Conservation (phyloP, 495 filamentous ascomycete species). For the Podospora fimiseda region DNA sequence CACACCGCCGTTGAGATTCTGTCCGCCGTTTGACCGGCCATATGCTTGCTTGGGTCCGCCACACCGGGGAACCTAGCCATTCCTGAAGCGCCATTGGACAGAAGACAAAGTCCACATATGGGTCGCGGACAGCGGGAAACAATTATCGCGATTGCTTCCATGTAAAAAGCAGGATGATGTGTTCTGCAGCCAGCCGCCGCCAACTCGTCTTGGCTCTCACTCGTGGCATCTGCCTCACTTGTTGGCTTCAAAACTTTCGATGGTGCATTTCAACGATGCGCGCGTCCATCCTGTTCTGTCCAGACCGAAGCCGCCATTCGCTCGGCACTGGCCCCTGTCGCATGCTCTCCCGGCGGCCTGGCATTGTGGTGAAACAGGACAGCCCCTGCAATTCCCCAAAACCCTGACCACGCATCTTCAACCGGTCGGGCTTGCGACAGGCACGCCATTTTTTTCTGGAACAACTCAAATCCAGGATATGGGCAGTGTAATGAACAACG, state of each 20-base stretch:
- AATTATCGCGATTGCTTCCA: too few relatives aligned
- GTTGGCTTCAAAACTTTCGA: conserved; percentile 3
- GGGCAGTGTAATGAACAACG: conserved; percentile 8
- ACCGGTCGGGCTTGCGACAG: conserved; percentile 27
- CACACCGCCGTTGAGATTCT: conserved; percentile 25
- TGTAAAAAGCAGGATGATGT: too few relatives aligned
- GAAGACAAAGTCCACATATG: too few relatives aligned
- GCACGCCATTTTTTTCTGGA: conserved; percentile 30
- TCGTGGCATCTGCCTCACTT: too few relatives aligned
- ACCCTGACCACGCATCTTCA: conserved; percentile 21
- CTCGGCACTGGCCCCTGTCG: conserved; percentile 28
- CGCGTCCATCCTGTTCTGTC: conserved; percentile 4
- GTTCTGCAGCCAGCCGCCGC: conserved; percentile 24
- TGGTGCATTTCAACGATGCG: conserved; percentile 11
- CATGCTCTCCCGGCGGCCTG: conserved; percentile 30
- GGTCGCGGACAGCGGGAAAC: too few relatives aligned
- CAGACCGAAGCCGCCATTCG: conserved; percentile 22
- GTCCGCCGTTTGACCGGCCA: conserved; percentile 9
- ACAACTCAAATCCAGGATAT: conserved; percentile 26
- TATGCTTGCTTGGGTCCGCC: conserved; percentile 7
- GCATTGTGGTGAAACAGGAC: conserved; percentile 36
- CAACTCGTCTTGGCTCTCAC: conserved; percentile 16
- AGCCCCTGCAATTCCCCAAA: conserved; percentile 30
- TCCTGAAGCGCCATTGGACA: conserved; percentile 4
- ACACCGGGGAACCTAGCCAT: conserved; percentile 5